Percentiles rank a stretch among this genome's conserved stretches.
phyloP scores from a whole-genome alignment of 2,329 filamentous ascomycete genomes.

The Juglanconis oblonga region DNA sequence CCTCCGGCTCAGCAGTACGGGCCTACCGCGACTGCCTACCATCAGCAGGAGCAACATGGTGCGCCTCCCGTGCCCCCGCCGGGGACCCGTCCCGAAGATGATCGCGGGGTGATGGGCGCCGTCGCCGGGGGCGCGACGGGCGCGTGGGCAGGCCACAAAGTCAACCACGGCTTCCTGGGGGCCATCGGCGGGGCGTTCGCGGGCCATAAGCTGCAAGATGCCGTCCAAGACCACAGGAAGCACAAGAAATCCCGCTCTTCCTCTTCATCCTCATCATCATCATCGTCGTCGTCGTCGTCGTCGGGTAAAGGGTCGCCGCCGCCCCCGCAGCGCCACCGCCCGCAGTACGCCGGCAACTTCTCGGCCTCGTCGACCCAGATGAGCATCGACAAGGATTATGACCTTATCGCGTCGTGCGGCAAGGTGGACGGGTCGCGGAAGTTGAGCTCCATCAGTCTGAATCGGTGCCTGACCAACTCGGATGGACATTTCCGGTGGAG shows the following conservation, averaged over 20 bases:
- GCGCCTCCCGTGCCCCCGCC: neutral
- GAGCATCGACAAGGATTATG: conserved; percentile 18
- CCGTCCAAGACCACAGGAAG: conserved; percentile 26
- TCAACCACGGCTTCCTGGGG: conserved; percentile 44
- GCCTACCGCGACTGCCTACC: conserved; percentile 1
- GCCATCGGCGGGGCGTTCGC: conserved; percentile 44
- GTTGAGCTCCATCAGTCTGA: conserved; percentile 20
- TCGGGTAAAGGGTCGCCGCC: neutral
- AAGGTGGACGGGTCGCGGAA: conserved; percentile 14
- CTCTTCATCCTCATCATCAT: neutral
- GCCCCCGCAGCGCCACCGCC: neutral
- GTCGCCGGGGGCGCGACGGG: conserved; percentile 43
- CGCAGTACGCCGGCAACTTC: conserved; percentile 16
- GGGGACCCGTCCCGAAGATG: neutral
- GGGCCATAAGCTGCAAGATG: conserved; percentile 42
- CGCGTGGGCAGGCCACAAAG: conserved; percentile 43
- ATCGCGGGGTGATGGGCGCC: conserved; percentile 44
- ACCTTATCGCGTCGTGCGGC: conserved; percentile 20
- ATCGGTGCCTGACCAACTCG: conserved; percentile 18
- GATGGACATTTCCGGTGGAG: conserved; percentile 20
- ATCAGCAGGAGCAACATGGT: neutral
- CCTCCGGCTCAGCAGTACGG: neutral
- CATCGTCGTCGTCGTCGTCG: neutral
- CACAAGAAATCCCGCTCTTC: conserved; percentile 27
- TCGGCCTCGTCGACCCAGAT: conserved; percentile 14